These are phyloP conservation scores for Fraxinus sp. DNA, from an alignment of 305 asterid species.

Conservation along the genomic window DNA sequence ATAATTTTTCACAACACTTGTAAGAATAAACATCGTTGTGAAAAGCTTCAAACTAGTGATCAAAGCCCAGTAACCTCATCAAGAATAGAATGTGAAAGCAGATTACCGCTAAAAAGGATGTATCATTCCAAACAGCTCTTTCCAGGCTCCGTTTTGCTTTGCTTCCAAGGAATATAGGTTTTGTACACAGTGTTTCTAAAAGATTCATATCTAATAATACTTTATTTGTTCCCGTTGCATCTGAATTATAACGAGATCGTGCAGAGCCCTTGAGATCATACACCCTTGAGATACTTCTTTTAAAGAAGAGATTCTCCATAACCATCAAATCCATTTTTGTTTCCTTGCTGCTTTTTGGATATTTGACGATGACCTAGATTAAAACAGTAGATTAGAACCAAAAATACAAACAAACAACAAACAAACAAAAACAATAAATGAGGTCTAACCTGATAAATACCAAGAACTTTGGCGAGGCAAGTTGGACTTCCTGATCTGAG, in stretches of 20 bases:
- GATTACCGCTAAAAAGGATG: slow-evolving; percentile 81
- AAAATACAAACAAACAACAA: background rate
- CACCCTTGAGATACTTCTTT: slow-evolving; percentile 61
- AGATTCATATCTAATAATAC: slow-evolving; percentile 83
- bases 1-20: background rate
- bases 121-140: slow-evolving; percentile 97
- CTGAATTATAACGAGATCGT: slow-evolving; percentile 87
- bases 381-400: slow-evolving; percentile 13
- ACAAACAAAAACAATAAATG: background rate
- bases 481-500: slow-evolving; percentile 80
- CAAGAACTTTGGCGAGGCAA: slow-evolving; percentile 90
- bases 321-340: slow-evolving; percentile 92
- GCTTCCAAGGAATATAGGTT: slow-evolving; percentile 91
- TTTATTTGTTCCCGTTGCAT: slow-evolving; percentile 71
- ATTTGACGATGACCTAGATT: slow-evolving; percentile 60
- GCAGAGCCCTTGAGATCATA: slow-evolving; percentile 94
- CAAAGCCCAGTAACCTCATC: background rate
- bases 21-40: background rate
- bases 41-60: background rate
- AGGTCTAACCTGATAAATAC: slow-evolving; percentile 78
- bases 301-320: slow-evolving; percentile 93
- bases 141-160: slow-evolving; percentile 81
- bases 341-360: slow-evolving; percentile 75
- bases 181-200: slow-evolving; percentile 69
- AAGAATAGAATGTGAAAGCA: slow-evolving; percentile 7